phyloP scores from a whole-genome alignment of 768 basidiomycete species.

The Russula lepida region DNA sequence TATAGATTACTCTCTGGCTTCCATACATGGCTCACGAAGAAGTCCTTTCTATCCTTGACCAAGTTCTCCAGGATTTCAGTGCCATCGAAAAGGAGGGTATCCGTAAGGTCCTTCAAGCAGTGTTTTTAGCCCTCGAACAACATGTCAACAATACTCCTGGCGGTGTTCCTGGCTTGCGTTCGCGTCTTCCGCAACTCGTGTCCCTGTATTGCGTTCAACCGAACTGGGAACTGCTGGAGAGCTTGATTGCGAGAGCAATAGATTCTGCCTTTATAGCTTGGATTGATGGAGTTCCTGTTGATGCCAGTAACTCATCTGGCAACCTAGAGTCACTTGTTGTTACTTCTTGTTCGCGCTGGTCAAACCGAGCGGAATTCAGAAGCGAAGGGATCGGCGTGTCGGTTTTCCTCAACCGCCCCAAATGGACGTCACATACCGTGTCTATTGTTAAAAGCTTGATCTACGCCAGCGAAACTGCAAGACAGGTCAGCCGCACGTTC shows the following conservation, averaged over 20 bases:
- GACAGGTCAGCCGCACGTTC: conserved; percentile 18
- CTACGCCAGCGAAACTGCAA: conserved; percentile 30
- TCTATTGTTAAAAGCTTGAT: conserved; percentile 37
- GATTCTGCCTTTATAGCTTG: conserved; percentile 3
- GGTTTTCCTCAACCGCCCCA: conserved; percentile 34
- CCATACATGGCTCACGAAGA: conserved; percentile 39
- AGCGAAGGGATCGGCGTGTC: conserved; percentile 25
- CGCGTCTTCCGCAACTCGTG: conserved; percentile 11
- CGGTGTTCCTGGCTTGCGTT: background rate
- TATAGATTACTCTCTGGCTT: conserved; percentile 42
- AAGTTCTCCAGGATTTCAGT: conserved; percentile 4
- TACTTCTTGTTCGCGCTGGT: conserved; percentile 9
- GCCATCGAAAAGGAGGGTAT: background rate
- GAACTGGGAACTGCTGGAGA: conserved; percentile 1
- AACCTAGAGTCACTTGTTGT: conserved; percentile 7
- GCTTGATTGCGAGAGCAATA: conserved; percentile 9
- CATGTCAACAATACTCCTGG: background rate
- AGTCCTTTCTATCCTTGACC: conserved; percentile 39
- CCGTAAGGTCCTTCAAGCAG: conserved; percentile 1
- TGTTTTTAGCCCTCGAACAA: conserved; percentile 9
- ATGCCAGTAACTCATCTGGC: background rate
- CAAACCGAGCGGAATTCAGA: background rate
- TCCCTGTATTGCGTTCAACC: conserved; percentile 9
- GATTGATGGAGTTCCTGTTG: conserved; percentile 7
- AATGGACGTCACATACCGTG: conserved; percentile 39